Evolutionary conservation across 768 basidiomycete species (phyloP).

Genomic region (Scleroderma citrinum): DNA sequence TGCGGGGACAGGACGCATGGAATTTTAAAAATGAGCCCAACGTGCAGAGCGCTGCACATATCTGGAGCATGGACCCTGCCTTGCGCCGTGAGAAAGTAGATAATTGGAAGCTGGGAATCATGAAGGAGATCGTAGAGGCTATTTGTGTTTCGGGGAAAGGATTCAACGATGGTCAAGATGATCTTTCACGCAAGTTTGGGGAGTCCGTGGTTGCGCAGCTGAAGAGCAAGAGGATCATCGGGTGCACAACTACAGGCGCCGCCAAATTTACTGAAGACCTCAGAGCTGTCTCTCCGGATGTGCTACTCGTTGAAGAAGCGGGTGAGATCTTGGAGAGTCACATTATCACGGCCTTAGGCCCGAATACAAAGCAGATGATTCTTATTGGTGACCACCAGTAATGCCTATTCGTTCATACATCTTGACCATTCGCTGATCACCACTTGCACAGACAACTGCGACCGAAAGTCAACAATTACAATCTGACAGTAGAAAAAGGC

Average conservation of each 20-base stretch:
- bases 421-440: not conserved
- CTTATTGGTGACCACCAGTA: conserved; percentile 73
- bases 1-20: conserved; percentile 39
- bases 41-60: conserved; percentile 15
- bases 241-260: conserved; percentile 64
- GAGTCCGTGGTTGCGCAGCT: conserved; percentile 33
- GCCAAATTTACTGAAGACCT: conserved; percentile 52
- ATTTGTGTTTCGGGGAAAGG: conserved; percentile 28
- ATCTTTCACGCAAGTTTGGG: conserved; percentile 32
- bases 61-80: conserved; percentile 35
- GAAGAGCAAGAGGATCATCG: conserved; percentile 49
- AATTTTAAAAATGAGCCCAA: conserved; percentile 26
- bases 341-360: conserved; percentile 50
- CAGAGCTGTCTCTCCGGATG: conserved; percentile 39
- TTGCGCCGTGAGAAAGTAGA: conserved; percentile 22
- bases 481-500: conserved; percentile 59
- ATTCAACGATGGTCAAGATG: conserved; percentile 37
- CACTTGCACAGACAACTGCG: conserved; percentile 60
- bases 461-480: conserved; percentile 64
- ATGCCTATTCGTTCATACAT: conserved; percentile 13
- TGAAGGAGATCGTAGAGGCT: conserved; percentile 28
- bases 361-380: conserved; percentile 45
- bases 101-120: conserved; percentile 33
- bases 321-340: conserved; percentile 71
- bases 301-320: conserved; percentile 66